These are phyloP conservation scores for Fusarium subglutinans DNA, from an alignment of 2,329 filamentous ascomycete species.

Conservation along the genomic window DNA sequence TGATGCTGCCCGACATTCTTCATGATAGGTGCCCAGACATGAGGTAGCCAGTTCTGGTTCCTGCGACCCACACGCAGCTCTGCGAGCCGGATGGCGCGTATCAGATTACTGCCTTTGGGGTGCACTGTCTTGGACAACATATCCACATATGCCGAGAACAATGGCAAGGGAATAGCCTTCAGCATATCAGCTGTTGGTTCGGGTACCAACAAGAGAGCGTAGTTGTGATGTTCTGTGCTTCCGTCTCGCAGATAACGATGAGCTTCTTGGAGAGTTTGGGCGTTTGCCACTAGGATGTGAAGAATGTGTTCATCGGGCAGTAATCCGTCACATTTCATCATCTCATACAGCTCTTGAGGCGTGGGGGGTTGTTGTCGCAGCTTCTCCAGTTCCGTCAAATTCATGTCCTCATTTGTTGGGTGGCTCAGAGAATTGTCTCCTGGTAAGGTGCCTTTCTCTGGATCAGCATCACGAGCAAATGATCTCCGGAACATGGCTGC, in stretches of 20 bases:
- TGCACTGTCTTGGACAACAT: slow-evolving; percentile 39
- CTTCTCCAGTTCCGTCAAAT: slow-evolving; percentile 71
- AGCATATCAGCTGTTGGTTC: slow-evolving; percentile 39
- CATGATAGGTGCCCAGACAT: slow-evolving; percentile 48
- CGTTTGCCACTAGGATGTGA: slow-evolving; percentile 63
- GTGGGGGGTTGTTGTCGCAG: slow-evolving; percentile 69
- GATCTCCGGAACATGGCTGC: slow-evolving; percentile 70
- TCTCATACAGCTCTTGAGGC: slow-evolving; percentile 64
- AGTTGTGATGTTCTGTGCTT: slow-evolving; percentile 20
- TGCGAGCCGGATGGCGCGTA: slow-evolving; percentile 46
- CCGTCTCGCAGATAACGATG: slow-evolving; percentile 61
- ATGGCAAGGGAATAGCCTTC: slow-evolving; percentile 39
- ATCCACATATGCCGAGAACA: slow-evolving; percentile 62
- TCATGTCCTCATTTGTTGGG: slow-evolving; percentile 52
- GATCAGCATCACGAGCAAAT: slow-evolving; percentile 45
- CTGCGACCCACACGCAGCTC: slow-evolving; percentile 38
- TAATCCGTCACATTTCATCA: slow-evolving; percentile 63
- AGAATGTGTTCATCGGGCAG: slow-evolving; percentile 61
- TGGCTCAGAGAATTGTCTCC: slow-evolving; percentile 68
- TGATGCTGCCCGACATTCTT: slow-evolving; percentile 47
- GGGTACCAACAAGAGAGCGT: slow-evolving; percentile 28
- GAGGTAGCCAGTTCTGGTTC: slow-evolving; percentile 42
- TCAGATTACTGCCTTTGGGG: slow-evolving; percentile 39
- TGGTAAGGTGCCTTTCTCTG: slow-evolving; percentile 53
- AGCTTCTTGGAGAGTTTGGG: slow-evolving; percentile 58